Evolutionary conservation across 331 rosid genomes (phyloP).

Genomic region (Quercus lobata): DNA sequence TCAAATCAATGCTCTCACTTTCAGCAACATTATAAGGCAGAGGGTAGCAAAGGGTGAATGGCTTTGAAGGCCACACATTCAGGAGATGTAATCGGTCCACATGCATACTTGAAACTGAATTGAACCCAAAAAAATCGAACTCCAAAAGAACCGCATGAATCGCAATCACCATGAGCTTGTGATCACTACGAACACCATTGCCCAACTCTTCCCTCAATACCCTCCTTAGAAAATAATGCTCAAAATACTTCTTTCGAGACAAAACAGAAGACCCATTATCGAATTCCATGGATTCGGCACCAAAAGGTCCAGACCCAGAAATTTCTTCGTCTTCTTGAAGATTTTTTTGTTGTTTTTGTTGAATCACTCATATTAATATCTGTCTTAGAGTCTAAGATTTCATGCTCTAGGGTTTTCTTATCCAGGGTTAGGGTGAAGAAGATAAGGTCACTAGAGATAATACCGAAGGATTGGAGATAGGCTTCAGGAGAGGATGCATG

Average conservation of each 20-base stretch:
- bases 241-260: constrained; percentile 20
- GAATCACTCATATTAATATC: neutral
- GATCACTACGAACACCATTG: constrained; percentile 27
- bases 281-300: constrained; percentile 15
- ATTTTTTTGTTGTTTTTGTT: neutral
- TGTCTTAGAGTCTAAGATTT: neutral
- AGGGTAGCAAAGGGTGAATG: constrained; percentile 40
- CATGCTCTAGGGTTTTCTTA: neutral
- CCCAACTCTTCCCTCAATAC: constrained; percentile 43
- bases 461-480: constrained; percentile 51
- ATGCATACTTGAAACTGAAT: constrained; percentile 32
- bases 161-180: constrained; percentile 36
- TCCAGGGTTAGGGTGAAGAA: constrained; percentile 54
- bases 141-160: constrained; percentile 68
- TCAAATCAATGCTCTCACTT: constrained; percentile 31
- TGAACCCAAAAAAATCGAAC: constrained; percentile 57
- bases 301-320: neutral
- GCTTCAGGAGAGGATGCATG: constrained; percentile 35
- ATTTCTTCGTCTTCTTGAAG: neutral
- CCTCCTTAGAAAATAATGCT: constrained; percentile 45
- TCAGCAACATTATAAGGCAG: constrained; percentile 37
- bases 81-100: constrained; percentile 23
- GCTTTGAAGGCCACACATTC: constrained; percentile 27
- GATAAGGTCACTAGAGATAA: constrained; percentile 68
- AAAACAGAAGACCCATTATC: constrained; percentile 29